These are phyloP conservation scores for Diospyros lotus DNA, from an alignment of 148 eudicot species.

Conservation along the genomic window DNA sequence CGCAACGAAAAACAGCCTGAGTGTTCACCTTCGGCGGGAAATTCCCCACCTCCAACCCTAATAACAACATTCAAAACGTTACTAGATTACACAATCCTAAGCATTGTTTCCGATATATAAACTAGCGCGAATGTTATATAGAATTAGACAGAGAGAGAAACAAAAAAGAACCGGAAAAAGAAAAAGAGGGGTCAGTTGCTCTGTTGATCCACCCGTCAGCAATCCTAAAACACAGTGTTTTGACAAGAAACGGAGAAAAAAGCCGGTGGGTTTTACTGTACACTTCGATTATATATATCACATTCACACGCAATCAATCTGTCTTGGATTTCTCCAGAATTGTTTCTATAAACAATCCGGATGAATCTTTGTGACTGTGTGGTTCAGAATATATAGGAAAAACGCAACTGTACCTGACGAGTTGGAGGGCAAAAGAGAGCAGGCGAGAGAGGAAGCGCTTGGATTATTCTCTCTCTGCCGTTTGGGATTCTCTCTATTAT, in stretches of 20 bases:
- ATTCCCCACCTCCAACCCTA: slow-evolving; percentile 62
- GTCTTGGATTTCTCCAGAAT: neutral
- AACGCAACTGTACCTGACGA: slow-evolving; percentile 17
- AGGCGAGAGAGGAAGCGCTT: slow-evolving; percentile 19
- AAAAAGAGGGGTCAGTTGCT: slow-evolving; percentile 14
- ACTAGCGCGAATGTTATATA: neutral
- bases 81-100: neutral
- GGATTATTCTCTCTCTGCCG: slow-evolving; percentile 28
- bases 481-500: slow-evolving; percentile 16
- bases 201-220: slow-evolving; percentile 40
- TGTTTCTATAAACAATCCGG: neutral
- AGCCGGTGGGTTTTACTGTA: slow-evolving; percentile 3
- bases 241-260: slow-evolving; percentile 4
- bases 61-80: neutral
- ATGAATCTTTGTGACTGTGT: neutral
- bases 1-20: slow-evolving; percentile 58
- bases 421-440: slow-evolving; percentile 26
- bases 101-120: neutral
- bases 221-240: slow-evolving; percentile 45
- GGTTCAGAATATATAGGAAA: neutral
- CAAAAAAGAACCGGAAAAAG: neutral
- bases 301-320: slow-evolving; percentile 10
- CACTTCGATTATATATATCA: neutral
- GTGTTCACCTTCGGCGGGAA: slow-evolving; percentile 65
- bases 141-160: neutral